Base-by-base conservation (phyloP, 768 basidiomycete genomes). In the Dioszegia crocea region DNA sequence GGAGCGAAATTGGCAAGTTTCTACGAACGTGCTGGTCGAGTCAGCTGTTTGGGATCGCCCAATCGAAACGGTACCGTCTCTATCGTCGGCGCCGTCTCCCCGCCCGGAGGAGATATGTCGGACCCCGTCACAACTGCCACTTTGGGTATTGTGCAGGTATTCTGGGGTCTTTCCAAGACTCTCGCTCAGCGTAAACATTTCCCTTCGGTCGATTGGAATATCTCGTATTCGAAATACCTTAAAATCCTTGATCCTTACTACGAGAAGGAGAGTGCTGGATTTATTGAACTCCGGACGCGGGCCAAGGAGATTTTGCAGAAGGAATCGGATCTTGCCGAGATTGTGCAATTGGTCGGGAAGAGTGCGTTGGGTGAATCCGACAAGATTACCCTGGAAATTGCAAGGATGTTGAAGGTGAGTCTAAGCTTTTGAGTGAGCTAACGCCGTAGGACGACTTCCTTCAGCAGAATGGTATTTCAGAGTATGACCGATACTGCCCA, bases 131-230 rank as follows among this genome's bases (percentile, higher is more conserved):
- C 94, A 8, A 86, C 92, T 44, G 90, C 96, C 33, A 99, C 96
- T 2, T 88, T 99, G 56, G 85, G 92, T 81, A 99, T 99, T 74
- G 96, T 99, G 10, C 96, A 98, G 73, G 96, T 98, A 65, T 99
- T 99, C 84, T 99, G 96, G 96, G 96, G 96, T 77, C 84, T 99
- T 26, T 96, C 98, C 80, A 99, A 99, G 85, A 92, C 94, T 76
- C 85, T 98, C 59, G 96, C 96, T 2, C 96, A 98, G 76, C 84
- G 94, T 63, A 98, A 99, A 57, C 67, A 99, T 77, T 99, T 99
- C 83, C 96, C 96, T 1, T 96, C 93, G n/a, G 94, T 99, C 77
- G 97, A 99, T 80, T 99, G 96, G 96, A 96, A 87, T 65, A 80
- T 96, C n/a, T 99, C 96, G 10, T 98, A 98, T 78, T 98, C 96